Conservation (phyloP, 2,329 filamentous ascomycete genomes). For the Fusarium sp. region DNA sequence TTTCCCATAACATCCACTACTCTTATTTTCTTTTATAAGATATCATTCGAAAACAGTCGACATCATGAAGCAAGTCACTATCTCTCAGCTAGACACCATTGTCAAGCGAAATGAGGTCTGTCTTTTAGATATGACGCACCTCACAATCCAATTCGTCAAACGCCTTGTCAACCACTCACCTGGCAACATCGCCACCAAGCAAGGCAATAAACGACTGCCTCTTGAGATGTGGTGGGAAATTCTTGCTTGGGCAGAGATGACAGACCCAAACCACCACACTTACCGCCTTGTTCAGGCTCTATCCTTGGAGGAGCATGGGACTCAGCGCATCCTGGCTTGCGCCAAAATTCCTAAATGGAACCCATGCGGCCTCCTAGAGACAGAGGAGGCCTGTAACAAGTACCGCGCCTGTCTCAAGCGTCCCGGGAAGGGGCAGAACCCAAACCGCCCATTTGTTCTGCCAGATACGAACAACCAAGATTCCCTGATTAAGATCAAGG, state of each 20-base stretch:
- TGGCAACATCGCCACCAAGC: background rate
- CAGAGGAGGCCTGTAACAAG: too few species aligned
- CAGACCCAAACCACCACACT: background rate
- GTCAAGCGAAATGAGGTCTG: background rate
- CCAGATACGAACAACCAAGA: background rate
- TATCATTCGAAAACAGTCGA: background rate
- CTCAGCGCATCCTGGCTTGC: background rate
- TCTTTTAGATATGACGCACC: background rate
- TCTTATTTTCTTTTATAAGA: too few species aligned
- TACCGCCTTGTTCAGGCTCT: background rate
- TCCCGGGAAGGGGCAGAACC: background rate
- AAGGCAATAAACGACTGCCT: background rate
- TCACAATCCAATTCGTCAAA: background rate
- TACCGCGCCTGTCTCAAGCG: background rate
- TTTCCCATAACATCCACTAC: too few species aligned
- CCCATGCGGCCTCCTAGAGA: background rate
- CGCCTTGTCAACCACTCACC: background rate
- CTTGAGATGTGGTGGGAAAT: background rate
- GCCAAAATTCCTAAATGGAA: background rate
- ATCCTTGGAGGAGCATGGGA: background rate
- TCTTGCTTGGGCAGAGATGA: background rate
- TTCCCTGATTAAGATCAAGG: background rate
- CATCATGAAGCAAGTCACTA: background rate
- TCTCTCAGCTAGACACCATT: background rate
- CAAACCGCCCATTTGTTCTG: background rate